A percentile compares a stretch with the other conserved stretches of the same genome.
Conservation (phyloP, 768 basidiomycete genomes). For the Kwoniella botswanensis region DNA sequence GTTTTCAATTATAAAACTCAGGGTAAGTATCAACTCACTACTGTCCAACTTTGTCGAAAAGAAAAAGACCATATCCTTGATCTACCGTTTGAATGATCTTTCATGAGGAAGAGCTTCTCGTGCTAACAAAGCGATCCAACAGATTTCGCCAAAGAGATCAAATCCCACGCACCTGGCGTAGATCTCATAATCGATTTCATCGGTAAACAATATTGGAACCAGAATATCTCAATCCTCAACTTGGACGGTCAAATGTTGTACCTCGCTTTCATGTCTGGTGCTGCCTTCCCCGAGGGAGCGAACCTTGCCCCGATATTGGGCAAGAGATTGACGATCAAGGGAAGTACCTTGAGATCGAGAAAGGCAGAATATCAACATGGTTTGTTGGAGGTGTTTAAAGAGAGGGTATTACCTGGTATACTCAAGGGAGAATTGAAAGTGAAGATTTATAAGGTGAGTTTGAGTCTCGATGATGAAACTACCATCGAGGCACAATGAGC, state of each 20-base stretch:
- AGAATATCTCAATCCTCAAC: constrained; percentile 48
- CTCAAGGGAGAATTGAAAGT: constrained; percentile 70
- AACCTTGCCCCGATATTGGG: constrained; percentile 71
- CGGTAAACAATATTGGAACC: constrained; percentile 52
- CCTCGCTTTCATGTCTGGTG: constrained; percentile 55
- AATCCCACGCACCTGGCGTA: constrained; percentile 71
- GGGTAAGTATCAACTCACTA: constrained; percentile 27
- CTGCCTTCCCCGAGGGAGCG: constrained; percentile 36
- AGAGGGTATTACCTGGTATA: constrained; percentile 66
- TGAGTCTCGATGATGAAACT: neutral
- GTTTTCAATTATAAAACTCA: constrained; percentile 79
- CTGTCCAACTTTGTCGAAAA: no score
- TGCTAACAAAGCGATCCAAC: constrained; percentile 36
- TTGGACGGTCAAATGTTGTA: constrained; percentile 55
- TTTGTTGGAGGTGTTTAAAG: constrained; percentile 66
- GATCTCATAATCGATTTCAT: constrained; percentile 81
- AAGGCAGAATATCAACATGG: constrained; percentile 76
- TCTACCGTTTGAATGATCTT: no score
- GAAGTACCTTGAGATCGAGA: constrained; percentile 81
- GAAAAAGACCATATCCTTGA: no score
- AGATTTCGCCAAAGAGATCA: constrained; percentile 76
- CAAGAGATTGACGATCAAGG: constrained; percentile 86
- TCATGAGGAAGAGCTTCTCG: no score
- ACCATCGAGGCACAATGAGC: no score
- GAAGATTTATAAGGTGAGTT: constrained; percentile 74